Percentiles rank a stretch among this genome's conserved stretches.
These are phyloP conservation scores for Chenopodium quinoa DNA, from an alignment of 148 eudicot genomes.

Conservation along the genomic window DNA sequence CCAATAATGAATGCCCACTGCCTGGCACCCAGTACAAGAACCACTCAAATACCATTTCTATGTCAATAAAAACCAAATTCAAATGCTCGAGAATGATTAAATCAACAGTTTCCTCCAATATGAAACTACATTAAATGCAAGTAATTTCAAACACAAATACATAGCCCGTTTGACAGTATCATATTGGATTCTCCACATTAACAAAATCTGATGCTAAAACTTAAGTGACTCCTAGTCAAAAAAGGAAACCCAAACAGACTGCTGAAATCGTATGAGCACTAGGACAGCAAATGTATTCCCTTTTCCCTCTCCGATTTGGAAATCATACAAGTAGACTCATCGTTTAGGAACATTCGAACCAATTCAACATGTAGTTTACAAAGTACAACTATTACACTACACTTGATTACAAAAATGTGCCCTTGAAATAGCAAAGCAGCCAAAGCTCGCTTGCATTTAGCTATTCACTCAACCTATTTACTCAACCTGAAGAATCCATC, in stretches of 20 bases:
- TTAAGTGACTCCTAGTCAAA: neutral
- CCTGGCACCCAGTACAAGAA: neutral
- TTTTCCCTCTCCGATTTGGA: neutral
- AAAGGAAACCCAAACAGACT: neutral
- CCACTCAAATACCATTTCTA: neutral
- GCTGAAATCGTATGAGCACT: neutral
- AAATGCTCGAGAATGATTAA: neutral
- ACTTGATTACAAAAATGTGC: neutral
- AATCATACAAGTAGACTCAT: neutral
- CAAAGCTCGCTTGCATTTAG: neutral
- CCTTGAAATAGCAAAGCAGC: neutral
- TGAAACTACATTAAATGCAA: neutral
- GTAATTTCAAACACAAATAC: neutral
- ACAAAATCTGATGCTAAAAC: neutral
- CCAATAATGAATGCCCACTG: neutral
- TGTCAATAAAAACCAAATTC: neutral
- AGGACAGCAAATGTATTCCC: neutral
- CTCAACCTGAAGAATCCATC: neutral
- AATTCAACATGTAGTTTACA: neutral
- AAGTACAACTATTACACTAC: neutral
- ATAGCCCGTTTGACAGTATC: neutral
- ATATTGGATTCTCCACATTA: neutral
- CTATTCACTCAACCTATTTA: neutral
- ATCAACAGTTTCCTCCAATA: neutral
- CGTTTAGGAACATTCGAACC: neutral